These are phyloP conservation scores for Leptosphaerulina australis DNA, from an alignment of 2,329 filamentous ascomycete species.

Conservation along the genomic window DNA sequence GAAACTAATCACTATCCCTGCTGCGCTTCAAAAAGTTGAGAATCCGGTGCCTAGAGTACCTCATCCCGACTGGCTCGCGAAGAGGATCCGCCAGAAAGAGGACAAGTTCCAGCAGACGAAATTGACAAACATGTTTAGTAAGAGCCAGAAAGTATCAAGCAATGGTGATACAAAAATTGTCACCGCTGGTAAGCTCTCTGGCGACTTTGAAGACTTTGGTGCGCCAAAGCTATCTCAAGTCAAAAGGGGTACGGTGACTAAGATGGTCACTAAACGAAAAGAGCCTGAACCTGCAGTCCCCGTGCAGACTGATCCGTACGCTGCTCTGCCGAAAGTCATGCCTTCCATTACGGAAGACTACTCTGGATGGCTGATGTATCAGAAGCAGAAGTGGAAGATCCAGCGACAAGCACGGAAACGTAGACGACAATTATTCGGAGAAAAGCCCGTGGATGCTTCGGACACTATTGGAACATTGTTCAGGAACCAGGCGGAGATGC, in stretches of 20 bases:
- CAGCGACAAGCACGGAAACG: conserved; percentile 88
- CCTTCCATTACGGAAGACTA: conserved; percentile 88
- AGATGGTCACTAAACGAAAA: conserved; percentile 58
- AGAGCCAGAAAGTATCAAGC: conserved; percentile 71
- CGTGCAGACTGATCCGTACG: conserved; percentile 76
- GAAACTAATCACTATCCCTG: conserved; percentile 98
- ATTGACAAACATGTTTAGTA: conserved; percentile 88
- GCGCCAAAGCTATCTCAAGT: conserved; percentile 57
- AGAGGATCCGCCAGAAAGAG: conserved; percentile 91
- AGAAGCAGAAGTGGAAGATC: conserved; percentile 99
- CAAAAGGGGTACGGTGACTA: conserved; percentile 52
- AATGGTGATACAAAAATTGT: conserved; percentile 72
- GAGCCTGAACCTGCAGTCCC: conserved; percentile 53
- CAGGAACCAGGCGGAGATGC: conserved; percentile 86
- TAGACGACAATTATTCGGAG: conserved; percentile 89
- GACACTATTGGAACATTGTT: conserved; percentile 75
- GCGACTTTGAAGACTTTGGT: conserved; percentile 83
- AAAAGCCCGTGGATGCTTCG: conserved; percentile 68
- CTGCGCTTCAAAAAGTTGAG: conserved; percentile 89
- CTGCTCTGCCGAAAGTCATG: conserved; percentile 80
- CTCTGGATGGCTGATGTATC: conserved; percentile 83
- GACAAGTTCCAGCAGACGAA: conserved; percentile 99
- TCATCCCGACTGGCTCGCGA: conserved; percentile 96
- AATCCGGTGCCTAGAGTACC: conserved; percentile 93
- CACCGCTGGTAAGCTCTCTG: conserved; percentile 61